Evolutionary conservation across 2,329 filamentous ascomycete species (phyloP).

Genomic region (Madurella fahalii): DNA sequence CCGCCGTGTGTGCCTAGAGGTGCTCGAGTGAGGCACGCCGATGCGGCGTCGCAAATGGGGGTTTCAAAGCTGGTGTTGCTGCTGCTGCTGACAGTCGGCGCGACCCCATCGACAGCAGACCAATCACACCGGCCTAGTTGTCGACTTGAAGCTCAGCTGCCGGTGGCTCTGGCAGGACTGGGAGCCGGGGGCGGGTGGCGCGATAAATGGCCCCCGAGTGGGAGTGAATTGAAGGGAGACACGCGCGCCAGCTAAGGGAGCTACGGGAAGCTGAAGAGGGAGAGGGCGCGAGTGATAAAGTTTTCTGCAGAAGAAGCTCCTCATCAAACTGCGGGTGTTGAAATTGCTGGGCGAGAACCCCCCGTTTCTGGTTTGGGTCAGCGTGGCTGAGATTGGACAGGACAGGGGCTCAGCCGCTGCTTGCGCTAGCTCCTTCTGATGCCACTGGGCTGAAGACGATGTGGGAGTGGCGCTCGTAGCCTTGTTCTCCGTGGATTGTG

Average conservation of each 20-base stretch:
- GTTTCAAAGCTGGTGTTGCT: background rate
- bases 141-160: too few relatives aligned
- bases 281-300: background rate
- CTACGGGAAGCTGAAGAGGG: background rate
- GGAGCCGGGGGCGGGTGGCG: too few relatives aligned
- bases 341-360: conserved; percentile 4
- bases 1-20: background rate
- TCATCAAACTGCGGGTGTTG: background rate
- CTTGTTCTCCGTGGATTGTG: too few relatives aligned
- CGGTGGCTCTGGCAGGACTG: too few relatives aligned
- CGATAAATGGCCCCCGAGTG: too few relatives aligned
- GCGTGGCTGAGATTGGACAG: conserved; percentile 5
- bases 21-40: too few relatives aligned
- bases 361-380: background rate
- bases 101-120: too few relatives aligned
- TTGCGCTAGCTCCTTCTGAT: conserved; percentile 3
- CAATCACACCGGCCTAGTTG: too few relatives aligned
- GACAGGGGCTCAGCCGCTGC: conserved; percentile 7
- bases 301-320: too few relatives aligned
- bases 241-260: background rate
- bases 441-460: conserved; percentile 1
- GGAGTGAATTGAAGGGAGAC: too few relatives aligned
- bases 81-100: background rate
- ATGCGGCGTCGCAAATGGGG: too few relatives aligned
- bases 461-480: too few relatives aligned